Evolutionary conservation across 2,329 filamentous ascomycete species (phyloP).

Genomic region (Byssothecium circinans): DNA sequence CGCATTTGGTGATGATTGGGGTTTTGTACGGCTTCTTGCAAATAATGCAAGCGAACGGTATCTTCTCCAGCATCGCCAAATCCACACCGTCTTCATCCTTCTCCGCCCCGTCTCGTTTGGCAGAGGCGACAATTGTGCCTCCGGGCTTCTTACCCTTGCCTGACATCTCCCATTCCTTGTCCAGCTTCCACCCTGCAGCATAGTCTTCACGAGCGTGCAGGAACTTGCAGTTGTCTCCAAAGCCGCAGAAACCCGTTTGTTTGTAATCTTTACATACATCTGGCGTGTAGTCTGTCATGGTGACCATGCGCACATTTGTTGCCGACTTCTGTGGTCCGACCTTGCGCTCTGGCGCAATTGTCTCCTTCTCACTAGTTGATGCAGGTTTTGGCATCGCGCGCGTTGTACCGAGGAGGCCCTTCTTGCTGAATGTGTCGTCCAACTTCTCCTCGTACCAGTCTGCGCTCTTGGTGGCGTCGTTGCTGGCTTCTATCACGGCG

Average conservation of each 20-base stretch:
- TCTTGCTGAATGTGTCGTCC: constrained; percentile 51
- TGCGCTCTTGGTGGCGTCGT: constrained; percentile 85
- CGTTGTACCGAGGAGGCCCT: constrained; percentile 63
- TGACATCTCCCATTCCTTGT: constrained; percentile 87
- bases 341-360: constrained; percentile 67
- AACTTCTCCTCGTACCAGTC: constrained; percentile 87
- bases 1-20: constrained; percentile 85
- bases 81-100: constrained; percentile 60
- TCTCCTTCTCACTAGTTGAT: constrained; percentile 76
- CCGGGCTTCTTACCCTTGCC: constrained; percentile 63
- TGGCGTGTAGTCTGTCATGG: constrained; percentile 84
- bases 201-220: constrained; percentile 76
- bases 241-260: constrained; percentile 66
- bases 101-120: constrained; percentile 50
- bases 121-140: constrained; percentile 59
- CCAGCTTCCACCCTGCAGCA: constrained; percentile 93
- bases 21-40: constrained; percentile 77
- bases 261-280: constrained; percentile 97
- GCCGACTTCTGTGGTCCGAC: constrained; percentile 88
- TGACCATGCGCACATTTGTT: constrained; percentile 87
- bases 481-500: constrained; percentile 65
- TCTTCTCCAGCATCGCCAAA: constrained; percentile 74
- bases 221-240: constrained; percentile 81
- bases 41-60: constrained; percentile 87
- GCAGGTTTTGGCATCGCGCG: constrained; percentile 49